phyloP scores from a whole-genome alignment of 2,329 filamentous ascomycete genomes.

The Trichoderma arundinaceum region DNA sequence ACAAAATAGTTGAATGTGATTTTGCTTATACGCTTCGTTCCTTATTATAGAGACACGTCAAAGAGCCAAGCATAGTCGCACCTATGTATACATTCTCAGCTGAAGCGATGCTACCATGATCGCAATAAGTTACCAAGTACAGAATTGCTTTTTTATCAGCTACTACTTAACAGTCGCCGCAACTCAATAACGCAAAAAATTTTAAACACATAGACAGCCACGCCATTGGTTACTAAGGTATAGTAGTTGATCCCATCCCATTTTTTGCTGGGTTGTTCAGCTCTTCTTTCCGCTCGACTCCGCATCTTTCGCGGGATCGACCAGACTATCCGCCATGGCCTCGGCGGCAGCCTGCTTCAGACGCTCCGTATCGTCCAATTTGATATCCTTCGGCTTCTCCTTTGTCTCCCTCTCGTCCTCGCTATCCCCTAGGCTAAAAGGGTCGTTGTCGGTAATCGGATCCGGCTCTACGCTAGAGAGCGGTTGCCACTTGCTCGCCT shows the following conservation, averaged over 20 bases:
- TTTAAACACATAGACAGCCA: conserved; percentile 13
- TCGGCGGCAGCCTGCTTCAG: conserved; percentile 69
- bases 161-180: not conserved
- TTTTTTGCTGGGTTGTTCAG: conserved; percentile 33
- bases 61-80: not conserved
- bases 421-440: conserved; percentile 94
- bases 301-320: conserved; percentile 48
- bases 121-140: not conserved
- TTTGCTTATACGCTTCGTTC: not conserved
- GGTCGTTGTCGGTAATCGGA: conserved; percentile 88
- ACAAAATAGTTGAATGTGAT: no score
- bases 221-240: conserved; percentile 21
- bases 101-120: not conserved
- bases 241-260: conserved; percentile 1
- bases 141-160: not conserved
- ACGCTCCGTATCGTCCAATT: conserved; percentile 64
- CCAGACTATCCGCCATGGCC: conserved; percentile 63
- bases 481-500: conserved; percentile 96
- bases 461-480: conserved; percentile 80
- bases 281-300: conserved; percentile 45
- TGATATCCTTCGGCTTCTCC: conserved; percentile 60
- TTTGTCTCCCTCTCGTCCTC: conserved; percentile 78
- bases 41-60: no score
- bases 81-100: not conserved
- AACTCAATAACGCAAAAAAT: conserved; percentile 1